phyloP scores from a whole-genome alignment of 1,284 basidiomycete genomes.

The Cutaneotrichosporon spelunceum region DNA sequence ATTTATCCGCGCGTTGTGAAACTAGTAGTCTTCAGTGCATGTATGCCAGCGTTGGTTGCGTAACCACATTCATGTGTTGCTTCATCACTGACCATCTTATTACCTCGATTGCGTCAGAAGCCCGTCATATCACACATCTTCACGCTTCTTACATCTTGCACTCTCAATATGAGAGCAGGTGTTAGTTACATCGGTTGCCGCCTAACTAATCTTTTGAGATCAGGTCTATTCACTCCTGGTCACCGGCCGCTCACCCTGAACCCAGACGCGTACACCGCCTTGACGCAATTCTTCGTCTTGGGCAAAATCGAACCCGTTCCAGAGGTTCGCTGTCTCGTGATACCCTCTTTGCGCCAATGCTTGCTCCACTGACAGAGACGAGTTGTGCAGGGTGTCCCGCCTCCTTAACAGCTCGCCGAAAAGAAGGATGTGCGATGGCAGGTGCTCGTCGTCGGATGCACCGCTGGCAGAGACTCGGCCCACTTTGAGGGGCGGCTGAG shows the following conservation, averaged over 20 bases:
- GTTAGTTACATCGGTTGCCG: too few relatives aligned
- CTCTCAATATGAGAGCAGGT: background rate
- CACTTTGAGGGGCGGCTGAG: slow-evolving; percentile 49
- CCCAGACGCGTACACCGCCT: slow-evolving; percentile 62
- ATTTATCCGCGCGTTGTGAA: background rate
- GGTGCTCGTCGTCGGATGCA: too few relatives aligned
- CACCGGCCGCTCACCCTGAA: background rate
- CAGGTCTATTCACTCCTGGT: background rate
- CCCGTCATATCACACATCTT: too few relatives aligned
- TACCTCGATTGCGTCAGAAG: background rate
- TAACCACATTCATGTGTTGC: background rate
- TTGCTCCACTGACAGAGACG: slow-evolving; percentile 47
- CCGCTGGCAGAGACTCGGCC: background rate
- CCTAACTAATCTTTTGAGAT: too few relatives aligned
- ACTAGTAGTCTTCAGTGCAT: background rate
- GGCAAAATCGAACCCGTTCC: slow-evolving; percentile 62
- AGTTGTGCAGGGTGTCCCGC: background rate
- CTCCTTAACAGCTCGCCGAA: slow-evolving; percentile 67
- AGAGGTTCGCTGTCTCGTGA: slow-evolving; percentile 57
- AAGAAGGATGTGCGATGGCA: slow-evolving; percentile 72
- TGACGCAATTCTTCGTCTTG: slow-evolving; percentile 75
- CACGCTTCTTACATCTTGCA: background rate
- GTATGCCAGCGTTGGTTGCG: slow-evolving; percentile 11
- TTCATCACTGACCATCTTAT: too few relatives aligned
- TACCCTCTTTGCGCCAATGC: slow-evolving; percentile 65